Base-by-base conservation (phyloP, 106 monocot species). In the Acorus gramineus region DNA sequence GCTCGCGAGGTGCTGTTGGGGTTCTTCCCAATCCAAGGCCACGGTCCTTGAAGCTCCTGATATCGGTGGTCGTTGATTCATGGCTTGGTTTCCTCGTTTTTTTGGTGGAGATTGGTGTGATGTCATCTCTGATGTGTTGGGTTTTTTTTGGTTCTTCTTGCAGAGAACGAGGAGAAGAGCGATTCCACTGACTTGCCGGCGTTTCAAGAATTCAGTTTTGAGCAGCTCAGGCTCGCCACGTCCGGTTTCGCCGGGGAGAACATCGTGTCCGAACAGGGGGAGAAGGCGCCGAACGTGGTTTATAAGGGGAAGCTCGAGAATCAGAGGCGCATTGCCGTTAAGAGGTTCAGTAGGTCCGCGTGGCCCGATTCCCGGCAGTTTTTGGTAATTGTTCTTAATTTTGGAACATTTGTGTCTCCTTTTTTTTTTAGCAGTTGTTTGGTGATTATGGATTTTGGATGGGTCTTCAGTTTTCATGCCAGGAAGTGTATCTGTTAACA, bases 281-380 rank as follows among this genome's bases (percentile, higher is more conserved):
- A 90, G 76, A 95, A 90, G 64, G 84, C 95, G 2, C 95, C 95
- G 3, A 95, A 95, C 76, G 82, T 95, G 52, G 95, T 95, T 4
- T 95, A 87, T 64, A 95, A 82, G 66, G 95, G 95, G 65, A 95
- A 90, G 73, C 66, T 95, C 42, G 90, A 95, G 69, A 87, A 82
- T 5, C 95, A 86, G 64, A 64, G 80, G 66, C 70, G 77, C 69
- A 79, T 95, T 56, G 95, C 90, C 0, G 90, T 95, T 4, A 95
- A 95, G 80, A 65, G 87, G 63, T 95, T 95, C 61, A 95, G 85
- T 64, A 77, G 90, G 64, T 78, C 84, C 0, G 95, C 95, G 4
- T 95, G 95, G 95, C 95, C 95, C 2, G 95, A 95, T 80, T 78
- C 80, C 12, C 74, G 90, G 3, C 95, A 95, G 65, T 95, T 95